Percentiles rank a stretch among this genome's conserved stretches.
These are phyloP conservation scores for Barbarea vulgaris DNA, from an alignment of 345 rosid genomes.

Conservation along the genomic window DNA sequence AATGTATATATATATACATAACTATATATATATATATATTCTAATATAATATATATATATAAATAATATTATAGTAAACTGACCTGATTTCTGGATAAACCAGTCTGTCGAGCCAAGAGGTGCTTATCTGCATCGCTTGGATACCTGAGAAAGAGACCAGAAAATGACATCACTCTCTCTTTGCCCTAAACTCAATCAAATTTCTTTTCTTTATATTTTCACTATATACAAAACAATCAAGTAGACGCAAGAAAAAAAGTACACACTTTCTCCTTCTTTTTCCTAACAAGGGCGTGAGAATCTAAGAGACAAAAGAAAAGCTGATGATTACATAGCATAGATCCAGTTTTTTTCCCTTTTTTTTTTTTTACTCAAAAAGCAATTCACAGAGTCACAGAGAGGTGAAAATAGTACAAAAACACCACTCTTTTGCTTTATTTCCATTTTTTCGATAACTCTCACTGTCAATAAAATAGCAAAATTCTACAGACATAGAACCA, in stretches of 20 bases:
- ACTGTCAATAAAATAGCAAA: slow-evolving; percentile 38
- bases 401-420: slow-evolving; percentile 39
- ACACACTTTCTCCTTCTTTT: slow-evolving; percentile 39
- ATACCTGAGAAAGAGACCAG: slow-evolving; percentile 94
- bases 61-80: slow-evolving; percentile 5
- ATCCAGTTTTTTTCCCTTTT: slow-evolving; percentile 9
- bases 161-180: slow-evolving; percentile 65
- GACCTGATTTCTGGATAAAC: slow-evolving; percentile 98
- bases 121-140: slow-evolving; percentile 99
- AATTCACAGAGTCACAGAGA: slow-evolving; percentile 34
- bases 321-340: slow-evolving; percentile 37
- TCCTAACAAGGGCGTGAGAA: slow-evolving; percentile 72
- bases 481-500: slow-evolving; percentile 23
- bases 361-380: slow-evolving; percentile 38
- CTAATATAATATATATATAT: not conserved
- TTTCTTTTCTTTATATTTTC: not conserved
- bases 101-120: slow-evolving; percentile 97
- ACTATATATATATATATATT: not conserved
- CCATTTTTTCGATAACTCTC: slow-evolving; percentile 56
- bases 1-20: not conserved
- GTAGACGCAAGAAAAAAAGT: slow-evolving; percentile 25
- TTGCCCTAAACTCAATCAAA: slow-evolving; percentile 40
- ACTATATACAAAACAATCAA: slow-evolving; percentile 30
- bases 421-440: slow-evolving; percentile 40
- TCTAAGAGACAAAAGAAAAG: slow-evolving; percentile 58